Evolutionary conservation across 2,329 filamentous ascomycete species (phyloP), one percentile per base, ranked within the genome.

Genomic region (Fusarium burgessii): DNA sequence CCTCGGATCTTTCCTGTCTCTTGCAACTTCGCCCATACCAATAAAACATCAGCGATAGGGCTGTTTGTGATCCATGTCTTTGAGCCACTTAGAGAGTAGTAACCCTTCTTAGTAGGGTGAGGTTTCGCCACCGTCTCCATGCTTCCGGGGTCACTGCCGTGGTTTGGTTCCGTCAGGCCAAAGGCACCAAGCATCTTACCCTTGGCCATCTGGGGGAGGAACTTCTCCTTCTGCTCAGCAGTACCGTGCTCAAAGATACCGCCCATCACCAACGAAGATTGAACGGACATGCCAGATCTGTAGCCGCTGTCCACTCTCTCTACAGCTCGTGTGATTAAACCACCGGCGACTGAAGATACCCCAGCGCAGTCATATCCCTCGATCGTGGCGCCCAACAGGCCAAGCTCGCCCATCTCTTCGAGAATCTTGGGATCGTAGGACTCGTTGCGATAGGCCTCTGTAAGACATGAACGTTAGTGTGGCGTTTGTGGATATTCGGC

Each of bases 41-140:
- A 83, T 56, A 97, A 82, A 4, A 97, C 87, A 75, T 97, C 93
- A 3, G 94, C 89, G 75, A 97, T 97, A 6, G 94, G 94, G 11
- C 93, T 95, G 82, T 97, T 97, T 17, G 94, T 97, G 79, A 97
- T 97, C 94, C 94, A 97, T 1, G 95, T 97, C 86, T 97, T 97
- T 52, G 92, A 84, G 3, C 94, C 94, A 47, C 91, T 93, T 38
- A 97, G 83, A 45, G 90, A 88, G 75, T 91, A 92, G 80, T 94
- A 93, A 2, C 94, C 94, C 77, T 93, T 91, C 84, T 95, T 95
- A 11, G 89, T 91, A 9, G 94, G 93, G 78, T 97, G 94, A 51
- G 91, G 90, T 78, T 91, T 93, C n/a, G 94, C 95, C 13, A 88
- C 87, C 9, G 92, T 94, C 85, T 97, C 94, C 93, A 97, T 95